Percentiles rank a stretch among this genome's conserved stretches.
Conservation (phyloP, 768 basidiomycete genomes). For the Tubosaeta sp. region DNA sequence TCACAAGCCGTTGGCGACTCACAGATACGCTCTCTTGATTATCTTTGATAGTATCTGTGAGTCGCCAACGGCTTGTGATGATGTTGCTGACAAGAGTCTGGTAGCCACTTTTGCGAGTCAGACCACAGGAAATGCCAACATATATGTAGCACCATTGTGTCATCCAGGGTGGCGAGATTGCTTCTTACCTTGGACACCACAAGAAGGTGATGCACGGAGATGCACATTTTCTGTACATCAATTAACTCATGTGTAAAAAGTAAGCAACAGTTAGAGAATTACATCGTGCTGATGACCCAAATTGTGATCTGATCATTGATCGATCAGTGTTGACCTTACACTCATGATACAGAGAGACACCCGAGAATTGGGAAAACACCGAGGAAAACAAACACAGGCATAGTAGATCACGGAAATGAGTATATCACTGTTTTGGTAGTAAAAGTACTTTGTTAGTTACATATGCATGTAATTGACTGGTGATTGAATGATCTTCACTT, state of each 20-base stretch:
- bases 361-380: too few relatives aligned
- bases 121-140: neutral
- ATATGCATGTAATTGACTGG: too few relatives aligned
- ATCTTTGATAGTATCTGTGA: conserved; percentile 1
- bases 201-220: conserved; percentile 1
- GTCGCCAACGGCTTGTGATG: neutral
- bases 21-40: neutral
- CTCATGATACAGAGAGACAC: too few relatives aligned
- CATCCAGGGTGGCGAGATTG: conserved; percentile 12
- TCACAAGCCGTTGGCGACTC: too few relatives aligned
- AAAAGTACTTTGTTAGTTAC: too few relatives aligned
- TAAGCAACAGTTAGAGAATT: neutral
- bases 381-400: too few relatives aligned
- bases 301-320: neutral
- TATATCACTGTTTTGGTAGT: too few relatives aligned
- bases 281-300: conserved; percentile 7
- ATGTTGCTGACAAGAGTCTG: neutral
- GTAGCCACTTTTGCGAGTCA: conserved; percentile 1
- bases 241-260: conserved; percentile 3
- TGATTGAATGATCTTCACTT: too few relatives aligned
- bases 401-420: too few relatives aligned
- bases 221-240: too few relatives aligned
- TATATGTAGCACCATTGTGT: conserved; percentile 3
- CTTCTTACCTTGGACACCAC: neutral
- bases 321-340: neutral